Evolutionary conservation across 176 grass and related monocot species (phyloP).

Genomic region (Carex kokanica): DNA sequence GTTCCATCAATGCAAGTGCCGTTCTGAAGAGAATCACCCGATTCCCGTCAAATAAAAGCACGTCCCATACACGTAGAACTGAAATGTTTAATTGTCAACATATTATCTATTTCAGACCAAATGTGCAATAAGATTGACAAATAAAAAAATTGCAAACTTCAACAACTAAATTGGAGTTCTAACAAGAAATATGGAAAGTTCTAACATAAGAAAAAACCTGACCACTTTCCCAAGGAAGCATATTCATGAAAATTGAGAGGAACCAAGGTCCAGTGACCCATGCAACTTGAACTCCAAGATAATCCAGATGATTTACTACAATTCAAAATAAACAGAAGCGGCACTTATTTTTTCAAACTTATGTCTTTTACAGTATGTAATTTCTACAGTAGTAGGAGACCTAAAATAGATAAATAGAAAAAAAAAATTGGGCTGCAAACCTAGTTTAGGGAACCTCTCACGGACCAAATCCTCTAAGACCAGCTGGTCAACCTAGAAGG

Average conservation of each 20-base stretch:
- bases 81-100: conserved; percentile 36
- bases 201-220: conserved; percentile 43
- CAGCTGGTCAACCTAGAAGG: conserved; percentile 85
- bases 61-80: conserved; percentile 99
- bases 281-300: conserved; percentile 93
- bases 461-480: conserved; percentile 90
- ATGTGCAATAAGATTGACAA: background rate
- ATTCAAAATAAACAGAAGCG: conserved; percentile 30
- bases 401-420: conserved; percentile 24
- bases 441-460: conserved; percentile 93
- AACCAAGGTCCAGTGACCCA: conserved; percentile 99
- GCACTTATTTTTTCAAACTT: conserved; percentile 13
- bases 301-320: conserved; percentile 97
- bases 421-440: conserved; percentile 33
- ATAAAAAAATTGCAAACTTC: conserved; percentile 11
- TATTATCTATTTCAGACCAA: conserved; percentile 11
- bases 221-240: conserved; percentile 99
- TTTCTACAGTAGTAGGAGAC: background rate
- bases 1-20: conserved; percentile 86
- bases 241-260: conserved; percentile 99
- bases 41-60: conserved; percentile 91
- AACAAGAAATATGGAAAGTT: conserved; percentile 7
- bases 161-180: conserved; percentile 24
- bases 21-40: conserved; percentile 91
- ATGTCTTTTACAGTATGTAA: conserved; percentile 21